Evolutionary conservation across 2,329 filamentous ascomycete genomes (phyloP).

Genomic region (Furcasterigmium sp.): DNA sequence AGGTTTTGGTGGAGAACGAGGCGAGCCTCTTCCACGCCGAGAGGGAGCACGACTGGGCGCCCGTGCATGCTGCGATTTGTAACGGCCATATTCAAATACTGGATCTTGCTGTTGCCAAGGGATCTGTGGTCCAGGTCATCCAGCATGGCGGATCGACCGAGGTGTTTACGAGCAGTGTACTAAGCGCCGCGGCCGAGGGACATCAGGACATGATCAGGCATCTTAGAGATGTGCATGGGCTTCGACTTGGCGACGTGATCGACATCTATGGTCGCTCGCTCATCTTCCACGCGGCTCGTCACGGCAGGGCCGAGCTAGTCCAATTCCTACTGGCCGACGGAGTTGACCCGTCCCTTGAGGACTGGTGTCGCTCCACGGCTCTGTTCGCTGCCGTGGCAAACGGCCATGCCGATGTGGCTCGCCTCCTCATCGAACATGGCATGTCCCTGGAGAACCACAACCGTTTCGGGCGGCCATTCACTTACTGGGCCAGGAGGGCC

Average conservation of each 20-base stretch:
- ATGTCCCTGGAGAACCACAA: no score
- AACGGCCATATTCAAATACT: no score
- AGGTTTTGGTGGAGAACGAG: not conserved
- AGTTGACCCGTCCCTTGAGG: not conserved
- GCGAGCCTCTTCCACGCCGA: conserved; percentile 7
- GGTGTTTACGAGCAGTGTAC: conserved; percentile 9
- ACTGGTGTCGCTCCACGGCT: not conserved
- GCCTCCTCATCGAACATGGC: no score
- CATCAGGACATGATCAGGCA: conserved; percentile 10
- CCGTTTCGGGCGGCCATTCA: no score
- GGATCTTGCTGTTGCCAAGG: conserved; percentile 6
- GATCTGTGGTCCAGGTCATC: conserved; percentile 10
- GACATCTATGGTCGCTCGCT: conserved; percentile 10
- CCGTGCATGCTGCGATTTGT: conserved; percentile 14
- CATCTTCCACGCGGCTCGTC: conserved; percentile 7
- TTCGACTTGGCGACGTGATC: conserved; percentile 10
- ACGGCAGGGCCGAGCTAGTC: conserved; percentile 8
- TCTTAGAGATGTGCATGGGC: conserved; percentile 11
- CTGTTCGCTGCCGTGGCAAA: not conserved
- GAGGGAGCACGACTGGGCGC: conserved; percentile 4
- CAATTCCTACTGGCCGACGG: not conserved
- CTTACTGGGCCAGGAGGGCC: no score
- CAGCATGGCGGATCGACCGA: conserved; percentile 7
- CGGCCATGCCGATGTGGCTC: no score
- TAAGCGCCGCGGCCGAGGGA: conserved; percentile 9